phyloP scores from a whole-genome alignment of 23 red algal species.

The Chondrus crispus region DNA sequence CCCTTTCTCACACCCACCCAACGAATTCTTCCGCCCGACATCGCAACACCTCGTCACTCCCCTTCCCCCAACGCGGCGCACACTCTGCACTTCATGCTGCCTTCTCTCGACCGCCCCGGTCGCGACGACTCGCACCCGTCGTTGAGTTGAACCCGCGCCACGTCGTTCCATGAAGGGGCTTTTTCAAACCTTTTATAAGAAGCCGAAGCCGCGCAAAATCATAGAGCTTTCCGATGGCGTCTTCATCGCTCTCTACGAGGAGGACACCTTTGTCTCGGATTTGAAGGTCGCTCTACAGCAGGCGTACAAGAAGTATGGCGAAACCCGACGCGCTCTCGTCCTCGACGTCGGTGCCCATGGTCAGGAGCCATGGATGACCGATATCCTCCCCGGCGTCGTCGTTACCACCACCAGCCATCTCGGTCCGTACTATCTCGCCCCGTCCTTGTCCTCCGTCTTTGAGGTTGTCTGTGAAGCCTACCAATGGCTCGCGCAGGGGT shows the following conservation, averaged over 20 bases:
- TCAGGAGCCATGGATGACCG: slow-evolving; percentile 4
- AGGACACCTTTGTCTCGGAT: slow-evolving; percentile 50
- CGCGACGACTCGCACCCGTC: no score
- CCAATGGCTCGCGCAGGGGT: slow-evolving; percentile 51
- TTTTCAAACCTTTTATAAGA: slow-evolving; percentile 61
- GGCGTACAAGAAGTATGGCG: slow-evolving; percentile 51
- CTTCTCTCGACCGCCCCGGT: no score
- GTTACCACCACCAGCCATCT: slow-evolving; percentile 34
- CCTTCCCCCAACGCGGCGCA: no score
- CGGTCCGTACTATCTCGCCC: slow-evolving; percentile 55
- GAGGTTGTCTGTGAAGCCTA: slow-evolving; percentile 60
- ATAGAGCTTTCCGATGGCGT: slow-evolving; percentile 72
- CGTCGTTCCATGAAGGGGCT: slow-evolving; percentile 76
- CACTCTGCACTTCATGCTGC: neutral
- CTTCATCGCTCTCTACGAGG: slow-evolving; percentile 59
- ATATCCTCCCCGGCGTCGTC: slow-evolving; percentile 58
- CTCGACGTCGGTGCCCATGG: slow-evolving; percentile 50
- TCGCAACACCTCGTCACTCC: no score
- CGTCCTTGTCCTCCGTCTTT: slow-evolving; percentile 58
- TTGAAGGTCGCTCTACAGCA: slow-evolving; percentile 48
- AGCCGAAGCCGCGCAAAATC: slow-evolving; percentile 55
- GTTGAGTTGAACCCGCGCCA: no score
- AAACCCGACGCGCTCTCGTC: slow-evolving; percentile 24
- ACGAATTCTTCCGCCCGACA: no score
- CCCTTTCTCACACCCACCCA: no score